Evolutionary conservation across 139 green algal genomes (phyloP).

Genomic region (Pleodorina starrii): DNA sequence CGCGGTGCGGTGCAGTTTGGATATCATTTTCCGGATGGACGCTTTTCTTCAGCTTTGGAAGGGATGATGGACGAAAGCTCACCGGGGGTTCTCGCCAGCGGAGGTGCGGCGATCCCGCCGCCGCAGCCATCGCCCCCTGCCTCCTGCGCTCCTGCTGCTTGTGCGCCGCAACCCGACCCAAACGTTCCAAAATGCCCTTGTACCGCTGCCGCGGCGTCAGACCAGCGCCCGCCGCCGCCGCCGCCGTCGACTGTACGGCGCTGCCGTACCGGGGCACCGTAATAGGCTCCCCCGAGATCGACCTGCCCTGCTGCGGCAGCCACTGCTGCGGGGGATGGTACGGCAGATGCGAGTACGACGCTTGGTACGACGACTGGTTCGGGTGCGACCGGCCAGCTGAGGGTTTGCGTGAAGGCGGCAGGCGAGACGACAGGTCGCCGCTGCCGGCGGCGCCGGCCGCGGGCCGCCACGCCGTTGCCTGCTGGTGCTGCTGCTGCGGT

Average conservation of each 20-base stretch:
- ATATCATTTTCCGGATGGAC: too few species aligned
- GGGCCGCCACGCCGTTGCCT: background rate
- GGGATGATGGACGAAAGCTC: too few species aligned
- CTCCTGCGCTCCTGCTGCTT: constrained; percentile 3
- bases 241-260: background rate
- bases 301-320: background rate
- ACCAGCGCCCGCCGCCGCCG: background rate
- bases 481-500: background rate
- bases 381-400: background rate
- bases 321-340: background rate
- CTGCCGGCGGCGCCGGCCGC: background rate
- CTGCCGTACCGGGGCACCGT: background rate
- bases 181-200: constrained; percentile 29
- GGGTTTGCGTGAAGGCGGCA: background rate
- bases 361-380: background rate
- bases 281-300: background rate
- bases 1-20: too few species aligned
- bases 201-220: constrained; percentile 26
- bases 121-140: background rate
- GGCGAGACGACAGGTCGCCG: background rate
- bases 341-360: background rate
- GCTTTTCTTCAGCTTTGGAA: too few species aligned
- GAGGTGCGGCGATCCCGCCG: background rate
- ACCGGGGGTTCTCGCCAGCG: background rate
- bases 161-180: background rate